phyloP scores from a whole-genome alignment of 371 early-diverging fungal genomes.

The Enterocytospora artemiae region DNA sequence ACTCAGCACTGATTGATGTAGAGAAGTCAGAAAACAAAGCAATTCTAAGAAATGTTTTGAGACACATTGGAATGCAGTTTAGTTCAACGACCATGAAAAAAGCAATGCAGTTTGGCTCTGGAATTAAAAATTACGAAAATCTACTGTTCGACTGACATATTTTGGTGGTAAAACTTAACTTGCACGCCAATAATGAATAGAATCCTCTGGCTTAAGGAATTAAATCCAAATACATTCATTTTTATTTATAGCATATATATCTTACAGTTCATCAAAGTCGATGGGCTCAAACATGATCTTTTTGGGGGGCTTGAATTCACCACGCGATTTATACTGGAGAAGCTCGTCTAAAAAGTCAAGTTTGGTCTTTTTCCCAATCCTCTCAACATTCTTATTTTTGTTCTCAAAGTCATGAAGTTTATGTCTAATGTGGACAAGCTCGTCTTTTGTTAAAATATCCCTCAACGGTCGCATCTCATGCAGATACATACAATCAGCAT shows the following conservation, averaged over 20 bases:
- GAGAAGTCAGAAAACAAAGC: conserved; percentile 21
- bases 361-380: conserved; percentile 37
- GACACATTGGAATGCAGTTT: conserved; percentile 16
- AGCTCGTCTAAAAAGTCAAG: conserved; percentile 42
- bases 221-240: too few species aligned
- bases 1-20: not conserved
- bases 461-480: conserved; percentile 51
- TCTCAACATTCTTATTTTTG: conserved; percentile 47
- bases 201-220: too few species aligned
- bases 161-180: too few species aligned
- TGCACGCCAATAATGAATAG: too few species aligned
- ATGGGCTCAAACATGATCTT: conserved; percentile 46
- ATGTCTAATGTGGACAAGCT: conserved; percentile 52
- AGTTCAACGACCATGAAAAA: conserved; percentile 27
- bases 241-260: not conserved
- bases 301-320: conserved; percentile 30
- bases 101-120: conserved; percentile 51
- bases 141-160: not conserved
- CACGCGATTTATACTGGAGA: conserved; percentile 34
- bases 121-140: conserved; percentile 23
- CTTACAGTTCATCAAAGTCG: conserved; percentile 16
- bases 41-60: conserved; percentile 36
- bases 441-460: conserved; percentile 56
- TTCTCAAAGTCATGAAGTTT: conserved; percentile 54
- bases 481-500: conserved; percentile 58